Percentiles rank a stretch among this genome's conserved stretches.
These are phyloP conservation scores for Boletus sp. DNA, from an alignment of 1,284 basidiomycete genomes.

Conservation along the genomic window DNA sequence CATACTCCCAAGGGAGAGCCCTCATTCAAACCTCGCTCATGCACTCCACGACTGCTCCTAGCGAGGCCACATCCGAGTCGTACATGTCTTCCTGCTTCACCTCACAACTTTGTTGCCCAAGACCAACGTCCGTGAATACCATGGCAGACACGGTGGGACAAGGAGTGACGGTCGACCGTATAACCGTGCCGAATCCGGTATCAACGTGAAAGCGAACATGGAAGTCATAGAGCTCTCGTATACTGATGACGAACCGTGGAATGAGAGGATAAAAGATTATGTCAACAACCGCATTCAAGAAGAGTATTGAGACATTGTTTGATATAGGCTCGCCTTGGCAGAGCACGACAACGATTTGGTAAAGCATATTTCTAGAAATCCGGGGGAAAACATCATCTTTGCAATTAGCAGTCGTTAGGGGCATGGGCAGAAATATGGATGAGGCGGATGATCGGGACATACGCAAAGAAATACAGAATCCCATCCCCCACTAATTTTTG, in stretches of 20 bases:
- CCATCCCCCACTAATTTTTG: background rate
- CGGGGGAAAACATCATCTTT: background rate
- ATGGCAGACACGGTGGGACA: background rate
- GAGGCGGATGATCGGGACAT: background rate
- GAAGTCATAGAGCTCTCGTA: constrained; percentile 1
- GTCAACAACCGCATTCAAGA: background rate
- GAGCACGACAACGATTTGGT: background rate
- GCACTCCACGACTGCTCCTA: background rate
- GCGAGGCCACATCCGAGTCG: background rate
- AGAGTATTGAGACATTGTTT: background rate
- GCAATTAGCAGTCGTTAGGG: background rate
- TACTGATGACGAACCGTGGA: constrained; percentile 7
- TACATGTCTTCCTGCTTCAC: background rate
- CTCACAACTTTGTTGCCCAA: background rate
- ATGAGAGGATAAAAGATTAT: background rate
- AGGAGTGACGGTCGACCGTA: background rate
- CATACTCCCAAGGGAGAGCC: background rate
- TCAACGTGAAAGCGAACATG: background rate
- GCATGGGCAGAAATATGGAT: background rate
- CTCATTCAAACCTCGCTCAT: background rate
- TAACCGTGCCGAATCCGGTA: constrained; percentile 1
- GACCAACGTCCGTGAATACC: background rate
- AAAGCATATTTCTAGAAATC: constrained; percentile 3
- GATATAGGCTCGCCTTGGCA: background rate
- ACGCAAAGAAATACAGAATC: constrained; percentile 9